Percentiles rank a stretch among this genome's conserved stretches.
These are phyloP conservation scores for Monilinia polystroma DNA, from an alignment of 2,329 filamentous ascomycete species.

Conservation along the genomic window DNA sequence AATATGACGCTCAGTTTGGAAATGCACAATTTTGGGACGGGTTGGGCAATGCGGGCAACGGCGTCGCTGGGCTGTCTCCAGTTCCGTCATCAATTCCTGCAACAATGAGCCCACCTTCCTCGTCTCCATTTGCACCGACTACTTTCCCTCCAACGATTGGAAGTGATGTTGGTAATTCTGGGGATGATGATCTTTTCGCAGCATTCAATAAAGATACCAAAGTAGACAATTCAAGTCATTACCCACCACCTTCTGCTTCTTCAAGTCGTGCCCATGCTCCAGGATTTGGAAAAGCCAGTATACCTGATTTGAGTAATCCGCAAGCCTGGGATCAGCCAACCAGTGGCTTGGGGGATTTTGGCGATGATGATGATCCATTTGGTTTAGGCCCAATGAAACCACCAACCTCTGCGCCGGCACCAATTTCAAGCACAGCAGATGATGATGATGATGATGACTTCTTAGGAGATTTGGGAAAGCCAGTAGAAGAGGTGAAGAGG, in stretches of 20 bases:
- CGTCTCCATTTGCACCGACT: constrained; percentile 35
- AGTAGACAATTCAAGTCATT: constrained; percentile 65
- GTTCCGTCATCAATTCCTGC: constrained; percentile 50
- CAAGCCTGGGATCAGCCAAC: constrained; percentile 49
- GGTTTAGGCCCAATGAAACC: constrained; percentile 64
- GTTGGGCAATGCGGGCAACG: constrained; percentile 55
- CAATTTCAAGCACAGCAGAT: constrained; percentile 43
- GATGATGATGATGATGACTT: constrained; percentile 67
- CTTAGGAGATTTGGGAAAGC: constrained; percentile 61
- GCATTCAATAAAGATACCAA: constrained; percentile 66
- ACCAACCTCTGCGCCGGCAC: constrained; percentile 34
- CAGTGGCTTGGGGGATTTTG: constrained; percentile 41
- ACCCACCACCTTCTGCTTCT: constrained; percentile 53
- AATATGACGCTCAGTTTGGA: constrained; percentile 76
- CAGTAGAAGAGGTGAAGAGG: constrained; percentile 62
- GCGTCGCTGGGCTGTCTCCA: constrained; percentile 46
- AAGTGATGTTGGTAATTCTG: constrained; percentile 32
- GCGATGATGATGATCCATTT: constrained; percentile 80
- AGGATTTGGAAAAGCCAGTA: constrained; percentile 42
- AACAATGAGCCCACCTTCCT: constrained; percentile 42
- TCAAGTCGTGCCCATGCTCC: constrained; percentile 45
- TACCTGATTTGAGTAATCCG: constrained; percentile 54
- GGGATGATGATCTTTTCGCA: constrained; percentile 65
- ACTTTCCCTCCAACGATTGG: constrained; percentile 45
- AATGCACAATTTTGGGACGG: constrained; percentile 74